Conservation (phyloP, 345 rosid species). For the Populus davidiana region DNA sequence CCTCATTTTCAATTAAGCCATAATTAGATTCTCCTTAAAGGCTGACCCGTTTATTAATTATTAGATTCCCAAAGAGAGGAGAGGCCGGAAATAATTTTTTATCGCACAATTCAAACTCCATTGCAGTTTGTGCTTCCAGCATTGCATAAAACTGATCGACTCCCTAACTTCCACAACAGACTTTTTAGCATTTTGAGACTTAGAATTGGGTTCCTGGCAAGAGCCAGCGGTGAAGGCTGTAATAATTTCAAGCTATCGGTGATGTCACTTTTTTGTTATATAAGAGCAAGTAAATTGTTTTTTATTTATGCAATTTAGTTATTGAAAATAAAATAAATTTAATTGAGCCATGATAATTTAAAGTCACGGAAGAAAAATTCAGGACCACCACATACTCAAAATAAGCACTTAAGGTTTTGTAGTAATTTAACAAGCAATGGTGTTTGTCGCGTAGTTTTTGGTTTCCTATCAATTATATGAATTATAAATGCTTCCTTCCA, state of each 20-base stretch:
- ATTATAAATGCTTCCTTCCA: no score
- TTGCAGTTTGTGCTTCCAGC: background rate
- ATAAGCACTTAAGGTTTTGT: no score
- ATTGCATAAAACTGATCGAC: background rate
- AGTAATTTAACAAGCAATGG: background rate
- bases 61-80: background rate
- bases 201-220: background rate
- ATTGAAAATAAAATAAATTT: no score
- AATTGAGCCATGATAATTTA: no score
- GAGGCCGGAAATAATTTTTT: background rate
- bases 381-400: background rate
- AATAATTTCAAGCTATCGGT: no score
- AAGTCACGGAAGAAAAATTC: no score
- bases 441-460: background rate
- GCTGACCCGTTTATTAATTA: background rate
- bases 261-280: no score
- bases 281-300: no score
- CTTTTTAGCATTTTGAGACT: background rate
- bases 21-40: constrained; percentile 18
- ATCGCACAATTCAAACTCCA: background rate
- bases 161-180: background rate
- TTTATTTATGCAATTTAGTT: no score
- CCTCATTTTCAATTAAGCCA: background rate
- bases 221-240: background rate
- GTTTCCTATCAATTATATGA: no score